Base-by-base conservation (phyloP, 208 protist species). In the Trypanosoma rangeli region DNA sequence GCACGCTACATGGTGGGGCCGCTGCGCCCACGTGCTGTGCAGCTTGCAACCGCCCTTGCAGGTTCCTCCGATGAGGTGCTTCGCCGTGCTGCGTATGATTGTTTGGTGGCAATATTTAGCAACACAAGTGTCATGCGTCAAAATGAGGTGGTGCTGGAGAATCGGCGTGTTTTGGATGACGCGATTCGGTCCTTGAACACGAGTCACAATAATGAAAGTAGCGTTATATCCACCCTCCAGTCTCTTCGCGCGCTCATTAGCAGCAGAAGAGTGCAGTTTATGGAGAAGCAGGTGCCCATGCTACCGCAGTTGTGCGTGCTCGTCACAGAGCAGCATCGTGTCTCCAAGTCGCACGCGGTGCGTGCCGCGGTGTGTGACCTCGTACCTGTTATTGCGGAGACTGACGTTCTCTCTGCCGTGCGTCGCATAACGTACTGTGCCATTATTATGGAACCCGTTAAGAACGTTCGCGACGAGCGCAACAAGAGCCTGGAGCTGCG, bases 361-460 rank as follows among this genome's bases (percentile, higher is more conserved):
- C 92, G 92, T 15, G 62, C 68, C 13, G 81, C 89, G 1, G 87
- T 97, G 28, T 97, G 89, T 77, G 81, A 94, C 64, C 74, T 97
- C 31, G 84, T 97, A n/a, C 92, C 92, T 0, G 80, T 94, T 55
- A 93, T 97, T 70, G 92, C 92, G 0, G 81, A 85, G 18, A 81
- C 85, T 15, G 92, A 97, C 66, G 89, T 94, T 44, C 53, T 61
- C 28, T 85, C 79, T 18, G 61, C 83, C 9, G 73, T 84, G 24
- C 83, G 92, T 13, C 85, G 86, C 46, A 77, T 76, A 20, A 85
- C 86, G 26, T 97, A 97, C 74, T 87, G 80, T 54, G 89, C 86
- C 24, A 90, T 94, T 60, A 82, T 97, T 56, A 97, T 97, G 92
- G 89, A 97, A 70, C 89, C 92, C 29, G 89, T 94, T 28, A 97